Conservation (phyloP, 192 early-diverging fungal species). For the Podila verticillata region DNA sequence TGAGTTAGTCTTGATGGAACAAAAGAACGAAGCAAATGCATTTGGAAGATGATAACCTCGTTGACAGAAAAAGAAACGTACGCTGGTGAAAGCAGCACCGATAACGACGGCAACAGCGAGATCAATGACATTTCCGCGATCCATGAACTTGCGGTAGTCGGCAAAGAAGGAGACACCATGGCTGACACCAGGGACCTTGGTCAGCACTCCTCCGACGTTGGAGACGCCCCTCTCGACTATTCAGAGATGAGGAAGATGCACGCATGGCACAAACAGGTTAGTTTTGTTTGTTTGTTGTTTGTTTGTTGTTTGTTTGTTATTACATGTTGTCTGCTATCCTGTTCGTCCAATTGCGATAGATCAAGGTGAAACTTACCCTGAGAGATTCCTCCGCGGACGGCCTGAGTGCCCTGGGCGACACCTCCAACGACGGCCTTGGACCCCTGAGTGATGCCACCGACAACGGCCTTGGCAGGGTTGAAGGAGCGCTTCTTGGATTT, state of each 20-base stretch:
- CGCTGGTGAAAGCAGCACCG: conserved; percentile 54
- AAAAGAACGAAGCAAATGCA: background rate
- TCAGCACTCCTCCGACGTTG: conserved; percentile 24
- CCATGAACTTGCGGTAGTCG: conserved; percentile 66
- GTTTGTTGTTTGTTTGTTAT: background rate
- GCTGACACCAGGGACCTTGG: conserved; percentile 51
- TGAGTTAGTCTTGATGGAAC: background rate
- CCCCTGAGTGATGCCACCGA: conserved; percentile 1
- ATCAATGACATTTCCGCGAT: conserved; percentile 70
- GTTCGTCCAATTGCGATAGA: background rate
- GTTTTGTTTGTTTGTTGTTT: background rate
- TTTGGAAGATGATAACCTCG: conserved; percentile 19
- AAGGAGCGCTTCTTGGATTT: conserved; percentile 10
- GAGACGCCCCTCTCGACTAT: conserved; percentile 48
- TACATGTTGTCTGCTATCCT: too few relatives aligned
- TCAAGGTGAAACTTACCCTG: conserved; percentile 15
- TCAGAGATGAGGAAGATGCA: background rate
- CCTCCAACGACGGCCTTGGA: conserved; percentile 7
- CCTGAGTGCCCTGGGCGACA: conserved; percentile 13
- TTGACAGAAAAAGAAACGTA: conserved; percentile 33
- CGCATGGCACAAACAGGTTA: background rate
- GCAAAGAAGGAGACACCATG: conserved; percentile 58
- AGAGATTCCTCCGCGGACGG: conserved; percentile 41
- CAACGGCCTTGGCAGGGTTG: conserved; percentile 41
- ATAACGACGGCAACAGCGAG: conserved; percentile 75